Conservation (phyloP, 305 asterid species). For the Fraxinus ornus region DNA sequence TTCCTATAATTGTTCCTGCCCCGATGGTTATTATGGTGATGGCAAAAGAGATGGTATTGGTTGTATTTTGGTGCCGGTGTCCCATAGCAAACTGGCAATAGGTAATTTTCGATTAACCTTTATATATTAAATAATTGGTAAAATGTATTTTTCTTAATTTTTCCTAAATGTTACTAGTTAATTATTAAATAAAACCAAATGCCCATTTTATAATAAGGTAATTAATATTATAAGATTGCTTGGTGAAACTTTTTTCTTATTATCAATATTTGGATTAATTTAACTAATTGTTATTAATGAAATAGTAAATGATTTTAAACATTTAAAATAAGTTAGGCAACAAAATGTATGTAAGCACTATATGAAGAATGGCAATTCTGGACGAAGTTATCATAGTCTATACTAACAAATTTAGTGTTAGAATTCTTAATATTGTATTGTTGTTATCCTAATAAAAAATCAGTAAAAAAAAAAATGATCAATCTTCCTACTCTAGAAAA, state of each 20-base stretch:
- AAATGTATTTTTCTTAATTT: not conserved
- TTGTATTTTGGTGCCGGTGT: not conserved
- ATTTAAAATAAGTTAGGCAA: not conserved
- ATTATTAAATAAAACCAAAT: not conserved
- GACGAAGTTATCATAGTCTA: not conserved
- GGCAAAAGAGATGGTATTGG: not conserved
- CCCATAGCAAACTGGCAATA: not conserved
- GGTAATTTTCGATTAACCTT: not conserved
- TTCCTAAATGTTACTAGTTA: not conserved
- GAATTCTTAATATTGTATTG: not conserved
- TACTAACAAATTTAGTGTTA: not conserved
- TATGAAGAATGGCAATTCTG: not conserved
- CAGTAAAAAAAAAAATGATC: not conserved
- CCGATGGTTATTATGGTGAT: not conserved
- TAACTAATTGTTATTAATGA: too few species aligned
- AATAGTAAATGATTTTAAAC: not conserved
- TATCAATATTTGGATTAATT: not conserved
- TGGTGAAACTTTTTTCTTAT: not conserved
- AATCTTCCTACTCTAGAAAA: not conserved
- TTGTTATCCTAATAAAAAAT: not conserved
- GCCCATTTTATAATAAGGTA: not conserved
- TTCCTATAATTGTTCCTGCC: not conserved
- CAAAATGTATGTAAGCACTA: not conserved
- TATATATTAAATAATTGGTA: not conserved
- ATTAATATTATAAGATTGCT: not conserved